A percentile compares a stretch with the other conserved stretches of the same genome.
phyloP scores from a whole-genome alignment of 2,329 filamentous ascomycete species.

The Colletotrichum liaoningense region DNA sequence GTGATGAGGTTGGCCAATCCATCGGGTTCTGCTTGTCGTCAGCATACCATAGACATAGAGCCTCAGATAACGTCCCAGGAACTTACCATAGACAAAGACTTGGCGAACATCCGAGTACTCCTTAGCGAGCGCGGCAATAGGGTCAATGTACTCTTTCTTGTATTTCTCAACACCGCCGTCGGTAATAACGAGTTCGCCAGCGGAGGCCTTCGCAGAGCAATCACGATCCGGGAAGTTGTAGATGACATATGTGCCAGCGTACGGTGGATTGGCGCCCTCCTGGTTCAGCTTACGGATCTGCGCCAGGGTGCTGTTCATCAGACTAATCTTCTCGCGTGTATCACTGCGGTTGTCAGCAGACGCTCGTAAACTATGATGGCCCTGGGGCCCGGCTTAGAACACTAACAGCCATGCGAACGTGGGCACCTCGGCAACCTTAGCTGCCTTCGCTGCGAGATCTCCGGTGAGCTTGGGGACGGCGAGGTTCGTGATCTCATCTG shows the following conservation, averaged over 20 bases:
- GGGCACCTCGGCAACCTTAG: slow-evolving; percentile 44
- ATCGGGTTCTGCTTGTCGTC: neutral
- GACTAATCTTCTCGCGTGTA: slow-evolving; percentile 45
- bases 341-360: slow-evolving; percentile 39
- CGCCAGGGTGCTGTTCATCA: slow-evolving; percentile 44
- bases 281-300: slow-evolving; percentile 40
- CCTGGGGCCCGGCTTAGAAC: neutral
- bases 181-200: slow-evolving; percentile 46
- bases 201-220: slow-evolving; percentile 49
- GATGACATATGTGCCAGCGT: slow-evolving; percentile 46
- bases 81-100: slow-evolving; percentile 37
- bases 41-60: neutral
- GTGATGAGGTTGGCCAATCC: neutral
- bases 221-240: slow-evolving; percentile 53
- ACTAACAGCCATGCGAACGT: slow-evolving; percentile 45
- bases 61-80: neutral
- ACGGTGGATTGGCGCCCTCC: slow-evolving; percentile 38
- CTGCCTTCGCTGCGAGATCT: slow-evolving; percentile 52
- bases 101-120: slow-evolving; percentile 29
- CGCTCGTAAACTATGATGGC: neutral
- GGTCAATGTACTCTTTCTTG: slow-evolving; percentile 47
- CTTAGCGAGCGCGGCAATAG: slow-evolving; percentile 35
- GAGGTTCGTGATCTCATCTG: slow-evolving; percentile 51
- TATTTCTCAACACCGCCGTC: slow-evolving; percentile 45
- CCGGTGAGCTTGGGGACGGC: slow-evolving; percentile 65